phyloP scores from a whole-genome alignment of 2,329 filamentous ascomycete genomes.

The Tolypocladium tropicale region DNA sequence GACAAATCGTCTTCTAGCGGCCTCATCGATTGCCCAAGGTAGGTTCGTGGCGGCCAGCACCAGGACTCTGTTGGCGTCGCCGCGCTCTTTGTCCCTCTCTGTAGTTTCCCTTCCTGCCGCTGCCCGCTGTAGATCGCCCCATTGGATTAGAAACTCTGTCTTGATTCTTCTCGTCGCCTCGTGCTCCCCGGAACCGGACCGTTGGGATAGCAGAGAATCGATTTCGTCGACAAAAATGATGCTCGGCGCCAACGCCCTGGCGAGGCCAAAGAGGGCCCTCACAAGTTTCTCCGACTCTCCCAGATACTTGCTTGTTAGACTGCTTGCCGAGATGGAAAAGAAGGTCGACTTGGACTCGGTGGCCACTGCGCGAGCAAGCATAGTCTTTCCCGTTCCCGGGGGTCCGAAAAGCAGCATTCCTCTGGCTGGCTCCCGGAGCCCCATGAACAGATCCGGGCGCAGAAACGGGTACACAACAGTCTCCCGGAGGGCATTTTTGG shows the following conservation, averaged over 20 bases:
- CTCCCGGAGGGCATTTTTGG: constrained; percentile 87
- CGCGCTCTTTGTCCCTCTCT: constrained; percentile 56
- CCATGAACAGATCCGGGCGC: constrained; percentile 91
- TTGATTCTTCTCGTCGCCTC: constrained; percentile 92
- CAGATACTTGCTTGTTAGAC: constrained; percentile 88
- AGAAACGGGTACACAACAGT: constrained; percentile 96
- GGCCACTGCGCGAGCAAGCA: constrained; percentile 84
- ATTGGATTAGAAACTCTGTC: constrained; percentile 95
- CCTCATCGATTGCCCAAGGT: constrained; percentile 97
- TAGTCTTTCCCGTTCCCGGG: constrained; percentile 96
- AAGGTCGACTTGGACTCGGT: constrained; percentile 93
- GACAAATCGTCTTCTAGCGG: constrained; percentile 81
- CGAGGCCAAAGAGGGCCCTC: constrained; percentile 79
- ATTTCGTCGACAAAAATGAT: constrained; percentile 99
- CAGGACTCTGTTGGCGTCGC: constrained; percentile 79
- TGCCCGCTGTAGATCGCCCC: constrained; percentile 87
- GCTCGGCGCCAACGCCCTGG: constrained; percentile 78
- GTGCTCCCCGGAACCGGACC: constrained; percentile 76
- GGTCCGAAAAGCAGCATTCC: constrained; percentile 96
- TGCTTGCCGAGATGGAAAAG: constrained; percentile 93
- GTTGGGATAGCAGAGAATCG: constrained; percentile 78
- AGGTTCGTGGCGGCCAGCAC: constrained; percentile 93
- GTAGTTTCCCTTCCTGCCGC: constrained; percentile 72
- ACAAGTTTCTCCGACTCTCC: constrained; percentile 97
- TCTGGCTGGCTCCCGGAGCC: constrained; percentile 81